A percentile compares a stretch with the other conserved stretches of the same genome.
These are phyloP conservation scores for Abrus precatorius DNA, from an alignment of 306 rosid species.

Conservation along the genomic window DNA sequence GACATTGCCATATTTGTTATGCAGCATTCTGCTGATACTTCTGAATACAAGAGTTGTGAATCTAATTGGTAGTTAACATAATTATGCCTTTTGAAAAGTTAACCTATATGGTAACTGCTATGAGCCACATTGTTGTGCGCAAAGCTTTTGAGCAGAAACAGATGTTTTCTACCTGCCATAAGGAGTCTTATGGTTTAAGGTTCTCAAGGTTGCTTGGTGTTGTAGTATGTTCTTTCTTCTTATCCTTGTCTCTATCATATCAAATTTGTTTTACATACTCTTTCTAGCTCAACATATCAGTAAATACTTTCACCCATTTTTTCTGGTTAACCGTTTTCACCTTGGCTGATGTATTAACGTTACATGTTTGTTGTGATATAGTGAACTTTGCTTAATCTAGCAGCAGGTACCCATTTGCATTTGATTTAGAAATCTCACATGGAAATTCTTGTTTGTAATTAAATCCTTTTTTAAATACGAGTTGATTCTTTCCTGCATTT, in stretches of 20 bases:
- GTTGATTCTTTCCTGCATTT: slow-evolving; percentile 24
- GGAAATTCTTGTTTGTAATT: slow-evolving; percentile 33
- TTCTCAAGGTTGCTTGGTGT: neutral
- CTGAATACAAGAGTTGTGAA: slow-evolving; percentile 20
- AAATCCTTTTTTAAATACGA: slow-evolving; percentile 10
- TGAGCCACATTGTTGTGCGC: slow-evolving; percentile 4
- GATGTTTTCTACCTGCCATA: neutral
- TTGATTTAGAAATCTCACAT: slow-evolving; percentile 26
- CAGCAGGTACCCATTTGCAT: slow-evolving; percentile 21
- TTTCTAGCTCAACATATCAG: slow-evolving; percentile 13
- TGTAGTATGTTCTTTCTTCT: neutral
- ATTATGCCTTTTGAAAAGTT: neutral
- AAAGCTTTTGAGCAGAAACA: neutral
- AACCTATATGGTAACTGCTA: slow-evolving; percentile 19
- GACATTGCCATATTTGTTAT: slow-evolving; percentile 5
- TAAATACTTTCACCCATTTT: neutral
- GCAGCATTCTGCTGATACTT: neutral
- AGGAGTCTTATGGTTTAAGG: slow-evolving; percentile 6
- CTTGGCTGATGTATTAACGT: neutral
- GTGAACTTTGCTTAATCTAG: slow-evolving; percentile 33
- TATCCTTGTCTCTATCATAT: slow-evolving; percentile 1
- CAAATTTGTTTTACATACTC: neutral
- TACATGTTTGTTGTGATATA: slow-evolving; percentile 14
- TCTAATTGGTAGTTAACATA: slow-evolving; percentile 1
- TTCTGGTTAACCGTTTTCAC: neutral